Percentiles rank a stretch among this genome's conserved stretches.
These are phyloP conservation scores for Chrysoporthe deuterocubensis DNA, from an alignment of 2,329 filamentous ascomycete species.

Conservation along the genomic window DNA sequence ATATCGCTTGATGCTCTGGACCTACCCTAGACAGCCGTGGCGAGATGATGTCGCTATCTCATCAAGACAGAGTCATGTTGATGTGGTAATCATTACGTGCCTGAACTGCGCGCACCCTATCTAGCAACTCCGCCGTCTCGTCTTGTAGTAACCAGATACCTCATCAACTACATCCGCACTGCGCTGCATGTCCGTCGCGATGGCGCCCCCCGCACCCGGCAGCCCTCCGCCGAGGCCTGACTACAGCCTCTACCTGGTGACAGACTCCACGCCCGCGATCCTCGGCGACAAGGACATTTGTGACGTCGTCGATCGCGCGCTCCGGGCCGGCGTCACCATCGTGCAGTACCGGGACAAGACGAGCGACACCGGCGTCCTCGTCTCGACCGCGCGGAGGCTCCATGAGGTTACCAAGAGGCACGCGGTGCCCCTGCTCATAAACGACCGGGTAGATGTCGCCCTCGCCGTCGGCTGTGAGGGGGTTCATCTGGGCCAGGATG, in stretches of 20 bases:
- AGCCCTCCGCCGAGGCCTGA: slow-evolving; percentile 50
- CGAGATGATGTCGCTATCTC: neutral
- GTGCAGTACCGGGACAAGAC: slow-evolving; percentile 93
- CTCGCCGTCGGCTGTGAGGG: slow-evolving; percentile 86
- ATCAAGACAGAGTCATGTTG: slow-evolving; percentile 4
- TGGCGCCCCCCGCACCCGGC: neutral
- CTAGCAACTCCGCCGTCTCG: neutral
- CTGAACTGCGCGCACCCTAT: neutral
- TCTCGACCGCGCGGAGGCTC: slow-evolving; percentile 71
- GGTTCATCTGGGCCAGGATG: slow-evolving; percentile 93
- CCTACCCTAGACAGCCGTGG: neutral
- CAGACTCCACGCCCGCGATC: slow-evolving; percentile 86
- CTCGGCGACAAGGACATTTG: slow-evolving; percentile 73
- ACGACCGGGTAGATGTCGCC: slow-evolving; percentile 90
- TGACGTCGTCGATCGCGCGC: slow-evolving; percentile 73
- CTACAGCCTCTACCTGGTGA: slow-evolving; percentile 88
- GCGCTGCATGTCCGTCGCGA: neutral
- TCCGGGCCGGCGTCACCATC: slow-evolving; percentile 80
- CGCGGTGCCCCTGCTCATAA: slow-evolving; percentile 83
- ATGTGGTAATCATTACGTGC: slow-evolving; percentile 16
- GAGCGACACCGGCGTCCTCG: slow-evolving; percentile 71
- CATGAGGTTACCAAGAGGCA: slow-evolving; percentile 71
- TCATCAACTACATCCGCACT: neutral
- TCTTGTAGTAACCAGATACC: neutral
- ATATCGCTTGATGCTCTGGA: neutral